These are phyloP conservation scores for Gloeopeniophorella convolvens DNA, from an alignment of 768 basidiomycete genomes.

Conservation along the genomic window DNA sequence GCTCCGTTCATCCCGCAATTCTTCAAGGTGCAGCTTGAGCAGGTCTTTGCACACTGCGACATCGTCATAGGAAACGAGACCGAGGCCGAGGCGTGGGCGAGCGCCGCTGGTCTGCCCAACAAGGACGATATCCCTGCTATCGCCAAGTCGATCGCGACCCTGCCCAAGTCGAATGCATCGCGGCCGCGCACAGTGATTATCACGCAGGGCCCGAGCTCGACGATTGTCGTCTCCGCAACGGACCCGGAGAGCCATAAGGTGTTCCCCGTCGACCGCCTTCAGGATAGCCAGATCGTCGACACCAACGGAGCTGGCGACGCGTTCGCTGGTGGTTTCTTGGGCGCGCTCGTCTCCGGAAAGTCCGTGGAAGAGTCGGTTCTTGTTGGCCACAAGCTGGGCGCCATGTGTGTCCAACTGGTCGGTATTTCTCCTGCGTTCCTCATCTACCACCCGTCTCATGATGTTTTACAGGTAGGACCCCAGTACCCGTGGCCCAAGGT, in stretches of 20 bases:
- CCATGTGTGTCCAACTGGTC: constrained; percentile 80
- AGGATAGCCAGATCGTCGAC: constrained; percentile 72
- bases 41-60: constrained; percentile 80
- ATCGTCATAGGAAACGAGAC: constrained; percentile 94
- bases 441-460: background rate
- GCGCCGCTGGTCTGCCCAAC: constrained; percentile 59
- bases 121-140: constrained; percentile 51
- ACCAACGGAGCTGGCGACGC: constrained; percentile 98
- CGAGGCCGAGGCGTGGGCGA: constrained; percentile 86
- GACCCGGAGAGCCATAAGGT: constrained; percentile 48
- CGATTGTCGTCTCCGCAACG: constrained; percentile 62
- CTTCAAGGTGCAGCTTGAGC: constrained; percentile 75
- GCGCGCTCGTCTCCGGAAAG: constrained; percentile 77
- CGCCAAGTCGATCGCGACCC: constrained; percentile 68
- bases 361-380: constrained; percentile 67
- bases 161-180: constrained; percentile 67
- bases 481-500: constrained; percentile 55
- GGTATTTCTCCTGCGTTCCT: constrained; percentile 15
- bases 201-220: constrained; percentile 82
- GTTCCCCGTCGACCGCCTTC: constrained; percentile 52
- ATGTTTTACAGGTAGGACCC: constrained; percentile 41
- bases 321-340: constrained; percentile 94
- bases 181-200: constrained; percentile 81
- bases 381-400: constrained; percentile 80
- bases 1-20: constrained; percentile 97